phyloP scores from a whole-genome alignment of 192 early-diverging fungal species.

The Linnemannia zychae region DNA sequence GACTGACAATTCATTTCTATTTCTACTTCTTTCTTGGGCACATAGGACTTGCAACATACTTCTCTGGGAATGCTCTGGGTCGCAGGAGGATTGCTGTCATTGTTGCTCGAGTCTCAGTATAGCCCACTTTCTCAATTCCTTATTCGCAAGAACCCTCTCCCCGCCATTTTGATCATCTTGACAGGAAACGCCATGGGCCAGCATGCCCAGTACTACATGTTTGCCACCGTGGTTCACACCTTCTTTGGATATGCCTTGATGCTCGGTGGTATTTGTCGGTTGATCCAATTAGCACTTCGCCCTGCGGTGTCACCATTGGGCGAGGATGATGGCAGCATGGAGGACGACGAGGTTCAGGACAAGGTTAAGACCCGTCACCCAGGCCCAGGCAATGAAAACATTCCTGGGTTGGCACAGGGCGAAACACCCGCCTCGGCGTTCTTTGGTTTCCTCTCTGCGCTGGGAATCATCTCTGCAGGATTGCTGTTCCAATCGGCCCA shows the following conservation, averaged over 20 bases:
- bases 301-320: constrained; percentile 28
- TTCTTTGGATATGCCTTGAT: constrained; percentile 53
- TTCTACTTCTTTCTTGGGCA: neutral
- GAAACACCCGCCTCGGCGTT: constrained; percentile 55
- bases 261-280: constrained; percentile 38
- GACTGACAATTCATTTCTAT: neutral
- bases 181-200: constrained; percentile 57
- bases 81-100: constrained; percentile 58
- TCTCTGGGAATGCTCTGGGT: constrained; percentile 62
- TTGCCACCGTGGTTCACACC: constrained; percentile 42
- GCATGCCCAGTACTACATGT: constrained; percentile 53
- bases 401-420: constrained; percentile 34
- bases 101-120: constrained; percentile 50
- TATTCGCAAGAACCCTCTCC: constrained; percentile 57
- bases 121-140: constrained; percentile 44
- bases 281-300: constrained; percentile 51
- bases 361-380: constrained; percentile 11
- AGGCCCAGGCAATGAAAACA: constrained; percentile 8
- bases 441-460: constrained; percentile 52
- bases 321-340: constrained; percentile 21
- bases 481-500: constrained; percentile 57
- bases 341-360: constrained; percentile 30
- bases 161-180: constrained; percentile 54
- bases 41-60: constrained; percentile 49
- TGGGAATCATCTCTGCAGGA: constrained; percentile 55